Conservation (phyloP, 768 basidiomycete species). For the Hypholoma sublateritium region DNA sequence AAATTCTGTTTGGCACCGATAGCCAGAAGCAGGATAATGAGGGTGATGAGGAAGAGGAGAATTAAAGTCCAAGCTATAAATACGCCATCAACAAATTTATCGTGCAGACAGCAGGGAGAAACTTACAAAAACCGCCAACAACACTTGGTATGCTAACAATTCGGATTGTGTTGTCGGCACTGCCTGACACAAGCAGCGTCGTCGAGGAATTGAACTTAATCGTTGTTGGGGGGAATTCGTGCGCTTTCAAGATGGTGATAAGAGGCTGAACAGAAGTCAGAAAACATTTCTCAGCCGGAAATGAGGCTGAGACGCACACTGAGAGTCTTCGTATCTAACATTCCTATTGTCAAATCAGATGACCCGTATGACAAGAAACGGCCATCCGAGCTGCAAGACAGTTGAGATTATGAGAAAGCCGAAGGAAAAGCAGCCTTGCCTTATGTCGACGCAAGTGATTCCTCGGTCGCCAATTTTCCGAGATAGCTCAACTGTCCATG, state of each 20-base stretch:
- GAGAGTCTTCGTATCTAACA: conserved; percentile 78
- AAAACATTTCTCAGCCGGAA: background rate
- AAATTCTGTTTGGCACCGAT: conserved; percentile 1
- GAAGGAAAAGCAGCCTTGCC: conserved; percentile 45
- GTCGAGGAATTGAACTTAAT: conserved; percentile 85
- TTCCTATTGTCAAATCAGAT: conserved; percentile 81
- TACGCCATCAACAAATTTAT: background rate
- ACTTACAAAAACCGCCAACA: conserved; percentile 26
- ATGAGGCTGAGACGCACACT: conserved; percentile 48
- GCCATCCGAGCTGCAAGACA: conserved; percentile 65
- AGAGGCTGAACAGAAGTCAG: conserved; percentile 57
- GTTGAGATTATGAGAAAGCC: background rate
- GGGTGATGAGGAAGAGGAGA: conserved; percentile 2
- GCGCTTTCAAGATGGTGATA: conserved; percentile 86
- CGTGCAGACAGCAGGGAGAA: background rate
- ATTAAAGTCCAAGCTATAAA: conserved; percentile 4
- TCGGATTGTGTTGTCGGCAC: conserved; percentile 86
- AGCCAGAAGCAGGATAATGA: conserved; percentile 3
- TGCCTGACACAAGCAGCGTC: conserved; percentile 82
- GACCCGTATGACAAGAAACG: conserved; percentile 82
- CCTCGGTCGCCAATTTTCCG: conserved; percentile 78
- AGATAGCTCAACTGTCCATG: conserved; percentile 65
- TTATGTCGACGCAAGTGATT: conserved; percentile 86
- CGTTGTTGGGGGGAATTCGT: conserved; percentile 92
- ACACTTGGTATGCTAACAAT: conserved; percentile 47